phyloP scores from a whole-genome alignment of 1,284 basidiomycete species.

The Anthracocystis setariae region DNA sequence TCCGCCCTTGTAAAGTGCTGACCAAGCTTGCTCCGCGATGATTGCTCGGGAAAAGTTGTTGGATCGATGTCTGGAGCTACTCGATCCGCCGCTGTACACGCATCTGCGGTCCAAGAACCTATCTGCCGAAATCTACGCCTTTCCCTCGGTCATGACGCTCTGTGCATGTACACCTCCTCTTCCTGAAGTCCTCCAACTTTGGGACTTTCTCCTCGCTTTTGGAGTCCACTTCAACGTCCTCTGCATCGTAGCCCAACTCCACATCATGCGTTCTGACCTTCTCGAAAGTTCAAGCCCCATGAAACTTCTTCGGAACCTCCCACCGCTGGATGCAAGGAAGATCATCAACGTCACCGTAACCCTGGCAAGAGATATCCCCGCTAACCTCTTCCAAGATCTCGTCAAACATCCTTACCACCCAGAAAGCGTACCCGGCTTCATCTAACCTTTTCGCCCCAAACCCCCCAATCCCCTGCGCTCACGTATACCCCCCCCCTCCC shows the following conservation, averaged over 20 bases:
- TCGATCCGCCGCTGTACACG: constrained; percentile 84
- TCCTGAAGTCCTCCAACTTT: constrained; percentile 89
- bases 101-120: constrained; percentile 88
- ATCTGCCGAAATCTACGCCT: constrained; percentile 97
- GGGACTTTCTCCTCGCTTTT: constrained; percentile 97
- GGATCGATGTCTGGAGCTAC: constrained; percentile 87
- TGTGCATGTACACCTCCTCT: constrained; percentile 96
- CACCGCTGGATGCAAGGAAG: constrained; percentile 83
- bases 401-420: constrained; percentile 52
- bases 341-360: constrained; percentile 92
- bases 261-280: constrained; percentile 87
- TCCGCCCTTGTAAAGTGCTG: neutral
- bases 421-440: constrained; percentile 30
- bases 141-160: constrained; percentile 91
- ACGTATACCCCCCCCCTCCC: neutral
- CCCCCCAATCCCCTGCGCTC: neutral
- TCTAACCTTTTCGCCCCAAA: neutral
- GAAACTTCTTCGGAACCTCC: constrained; percentile 92
- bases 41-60: constrained; percentile 74
- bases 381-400: constrained; percentile 69
- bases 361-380: constrained; percentile 86
- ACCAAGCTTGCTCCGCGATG: neutral
- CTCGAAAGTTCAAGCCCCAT: constrained; percentile 89
- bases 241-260: constrained; percentile 92
- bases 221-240: constrained; percentile 95